These are phyloP conservation scores for Saccharum spontaneum DNA, from an alignment of 176 grass and related monocot species.

Conservation along the genomic window DNA sequence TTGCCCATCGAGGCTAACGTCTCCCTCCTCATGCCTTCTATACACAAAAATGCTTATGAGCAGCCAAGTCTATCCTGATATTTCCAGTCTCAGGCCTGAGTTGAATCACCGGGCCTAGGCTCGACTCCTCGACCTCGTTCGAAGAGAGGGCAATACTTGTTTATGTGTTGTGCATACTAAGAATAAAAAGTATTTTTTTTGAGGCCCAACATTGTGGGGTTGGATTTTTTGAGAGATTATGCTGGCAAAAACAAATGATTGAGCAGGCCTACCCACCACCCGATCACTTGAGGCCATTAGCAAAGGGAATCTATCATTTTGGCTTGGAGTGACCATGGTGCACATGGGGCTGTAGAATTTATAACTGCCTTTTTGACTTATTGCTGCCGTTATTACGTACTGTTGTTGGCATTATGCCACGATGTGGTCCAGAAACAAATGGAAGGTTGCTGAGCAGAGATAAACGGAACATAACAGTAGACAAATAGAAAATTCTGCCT, in stretches of 20 bases:
- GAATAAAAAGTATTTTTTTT: background rate
- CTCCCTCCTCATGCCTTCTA: too few species aligned
- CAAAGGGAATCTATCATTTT: constrained; percentile 23
- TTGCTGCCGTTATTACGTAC: background rate
- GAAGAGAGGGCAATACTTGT: background rate
- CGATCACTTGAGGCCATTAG: background rate
- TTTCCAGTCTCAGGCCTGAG: background rate
- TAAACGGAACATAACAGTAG: background rate
- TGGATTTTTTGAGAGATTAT: background rate
- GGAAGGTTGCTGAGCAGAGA: background rate
- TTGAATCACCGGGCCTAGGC: background rate
- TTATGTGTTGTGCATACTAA: background rate
- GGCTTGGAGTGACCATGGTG: background rate
- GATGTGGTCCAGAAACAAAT: constrained; percentile 14
- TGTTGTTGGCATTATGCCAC: background rate
- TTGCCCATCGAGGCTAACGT: too few species aligned
- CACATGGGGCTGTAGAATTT: background rate
- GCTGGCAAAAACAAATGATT: background rate
- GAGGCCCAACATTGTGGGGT: background rate
- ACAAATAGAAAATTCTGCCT: background rate
- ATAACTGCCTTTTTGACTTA: background rate
- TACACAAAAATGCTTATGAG: background rate
- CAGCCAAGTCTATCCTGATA: background rate
- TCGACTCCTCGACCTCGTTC: background rate
- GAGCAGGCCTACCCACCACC: background rate